A percentile compares a stretch with the other conserved stretches of the same genome.
phyloP scores from a whole-genome alignment of 805 yeast genomes.

The Hemisphaericaspora nanyangensis region DNA sequence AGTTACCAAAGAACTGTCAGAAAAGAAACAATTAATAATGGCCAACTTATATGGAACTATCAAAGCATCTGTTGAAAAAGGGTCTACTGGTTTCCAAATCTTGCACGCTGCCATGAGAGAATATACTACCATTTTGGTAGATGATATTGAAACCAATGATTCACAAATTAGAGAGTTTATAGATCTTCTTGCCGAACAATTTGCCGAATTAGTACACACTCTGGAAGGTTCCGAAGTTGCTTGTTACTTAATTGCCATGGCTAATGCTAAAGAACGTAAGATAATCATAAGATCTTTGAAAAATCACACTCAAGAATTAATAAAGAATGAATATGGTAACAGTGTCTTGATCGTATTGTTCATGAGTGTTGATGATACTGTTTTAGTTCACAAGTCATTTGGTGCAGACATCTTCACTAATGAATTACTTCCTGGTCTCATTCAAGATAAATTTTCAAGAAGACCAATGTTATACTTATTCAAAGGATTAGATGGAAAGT shows the following conservation, averaged over 20 bases:
- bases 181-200: constrained; percentile 78
- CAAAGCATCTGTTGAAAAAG: constrained; percentile 88
- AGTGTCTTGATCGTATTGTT: constrained; percentile 72
- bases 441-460: constrained; percentile 74
- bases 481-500: constrained; percentile 75
- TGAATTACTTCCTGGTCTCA: constrained; percentile 49
- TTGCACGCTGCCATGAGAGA: constrained; percentile 96
- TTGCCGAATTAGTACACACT: constrained; percentile 94
- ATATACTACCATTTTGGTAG: constrained; percentile 68
- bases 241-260: constrained; percentile 68
- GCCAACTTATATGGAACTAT: constrained; percentile 78
- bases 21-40: constrained; percentile 72
- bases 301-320: constrained; percentile 69
- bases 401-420: constrained; percentile 49
- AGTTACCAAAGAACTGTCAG: constrained; percentile 63
- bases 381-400: constrained; percentile 71
- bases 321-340: constrained; percentile 84
- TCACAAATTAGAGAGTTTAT: constrained; percentile 75
- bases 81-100: constrained; percentile 93
- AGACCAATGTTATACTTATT: constrained; percentile 83
- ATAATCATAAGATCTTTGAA: constrained; percentile 66
- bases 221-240: constrained; percentile 94
- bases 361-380: constrained; percentile 92
- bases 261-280: constrained; percentile 92
- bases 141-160: constrained; percentile 37